Conservation (phyloP, 148 eudicot species). For the Rhododendron ferrugineum region DNA sequence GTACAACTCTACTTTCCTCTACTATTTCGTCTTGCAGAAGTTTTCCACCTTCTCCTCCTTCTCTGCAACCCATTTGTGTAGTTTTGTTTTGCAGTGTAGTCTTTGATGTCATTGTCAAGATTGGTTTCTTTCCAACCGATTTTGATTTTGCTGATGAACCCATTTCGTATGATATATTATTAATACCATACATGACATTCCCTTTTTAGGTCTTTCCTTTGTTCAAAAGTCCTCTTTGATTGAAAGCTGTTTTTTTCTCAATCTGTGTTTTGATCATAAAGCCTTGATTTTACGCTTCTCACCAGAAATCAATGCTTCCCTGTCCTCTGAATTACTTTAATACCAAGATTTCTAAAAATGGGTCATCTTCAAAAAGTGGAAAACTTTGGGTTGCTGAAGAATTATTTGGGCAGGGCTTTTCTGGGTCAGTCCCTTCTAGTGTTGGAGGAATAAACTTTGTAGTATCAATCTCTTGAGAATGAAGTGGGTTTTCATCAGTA, state of each 20-base stretch:
- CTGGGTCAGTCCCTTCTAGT: not conserved
- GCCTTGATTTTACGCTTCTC: not conserved
- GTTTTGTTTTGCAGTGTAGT: not conserved
- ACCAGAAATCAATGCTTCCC: not conserved
- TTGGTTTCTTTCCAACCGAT: not conserved
- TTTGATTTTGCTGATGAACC: not conserved
- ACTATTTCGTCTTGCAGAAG: conserved; percentile 6
- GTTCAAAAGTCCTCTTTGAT: not conserved
- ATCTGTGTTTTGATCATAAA: not conserved
- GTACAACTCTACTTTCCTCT: conserved; percentile 2
- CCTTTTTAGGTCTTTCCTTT: not conserved
- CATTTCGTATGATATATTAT: not conserved
- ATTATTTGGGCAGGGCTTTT: not conserved
- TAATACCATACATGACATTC: not conserved
- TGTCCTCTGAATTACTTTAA: conserved; percentile 9
- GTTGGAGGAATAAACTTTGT: not conserved
- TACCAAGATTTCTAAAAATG: conserved; percentile 7
- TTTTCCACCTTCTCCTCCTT: conserved; percentile 4
- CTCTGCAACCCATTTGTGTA: not conserved
- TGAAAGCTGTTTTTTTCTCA: not conserved
- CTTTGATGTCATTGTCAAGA: conserved; percentile 2
- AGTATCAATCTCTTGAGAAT: not conserved
- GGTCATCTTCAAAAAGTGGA: conserved; percentile 9
- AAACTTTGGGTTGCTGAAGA: not conserved
- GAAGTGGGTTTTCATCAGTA: conserved; percentile 4